These are phyloP conservation scores for Mesostigma viride DNA, from an alignment of 139 green algal species.

Conservation along the genomic window DNA sequence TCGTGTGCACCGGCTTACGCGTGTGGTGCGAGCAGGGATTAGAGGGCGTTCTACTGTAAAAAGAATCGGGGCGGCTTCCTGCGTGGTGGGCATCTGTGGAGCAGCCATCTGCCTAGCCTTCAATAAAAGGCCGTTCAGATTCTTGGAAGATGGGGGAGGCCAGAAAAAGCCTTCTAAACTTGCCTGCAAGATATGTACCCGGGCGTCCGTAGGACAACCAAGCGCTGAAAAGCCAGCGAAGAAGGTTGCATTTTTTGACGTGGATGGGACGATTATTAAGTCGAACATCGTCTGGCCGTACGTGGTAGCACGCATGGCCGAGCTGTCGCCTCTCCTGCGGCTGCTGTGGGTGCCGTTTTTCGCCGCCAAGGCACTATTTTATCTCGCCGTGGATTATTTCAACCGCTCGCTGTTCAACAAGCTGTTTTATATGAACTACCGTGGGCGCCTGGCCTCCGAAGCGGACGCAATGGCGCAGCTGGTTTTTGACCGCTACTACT, in stretches of 20 bases:
- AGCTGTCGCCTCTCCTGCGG: constrained; percentile 3
- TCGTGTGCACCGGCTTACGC: too few species aligned
- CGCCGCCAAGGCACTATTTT: constrained; percentile 14
- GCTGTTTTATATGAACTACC: constrained; percentile 28
- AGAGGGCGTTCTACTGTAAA: too few species aligned
- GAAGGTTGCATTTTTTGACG: constrained; percentile 35
- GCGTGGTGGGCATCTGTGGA: too few species aligned
- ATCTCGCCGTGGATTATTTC: constrained; percentile 24
- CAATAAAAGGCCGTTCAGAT: too few species aligned
- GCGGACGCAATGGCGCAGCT: constrained; percentile 20
- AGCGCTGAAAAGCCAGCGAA: too few species aligned
- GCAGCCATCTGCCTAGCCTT: too few species aligned
- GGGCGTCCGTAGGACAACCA: too few species aligned
- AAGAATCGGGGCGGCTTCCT: too few species aligned
- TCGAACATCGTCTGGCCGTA: constrained; percentile 29
- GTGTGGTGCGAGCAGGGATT: too few species aligned
- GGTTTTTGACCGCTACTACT: constrained; percentile 23
- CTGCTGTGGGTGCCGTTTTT: constrained; percentile 30
- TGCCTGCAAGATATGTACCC: too few species aligned
- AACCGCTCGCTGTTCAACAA: constrained; percentile 22
- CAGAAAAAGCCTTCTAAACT: too few species aligned
- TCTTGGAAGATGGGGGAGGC: too few species aligned
- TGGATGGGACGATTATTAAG: constrained; percentile 31
- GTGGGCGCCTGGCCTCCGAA: constrained; percentile 2
- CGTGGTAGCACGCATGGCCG: background rate